Conservation (phyloP, 345 rosid genomes). For the Abelmoschus esculentus region DNA sequence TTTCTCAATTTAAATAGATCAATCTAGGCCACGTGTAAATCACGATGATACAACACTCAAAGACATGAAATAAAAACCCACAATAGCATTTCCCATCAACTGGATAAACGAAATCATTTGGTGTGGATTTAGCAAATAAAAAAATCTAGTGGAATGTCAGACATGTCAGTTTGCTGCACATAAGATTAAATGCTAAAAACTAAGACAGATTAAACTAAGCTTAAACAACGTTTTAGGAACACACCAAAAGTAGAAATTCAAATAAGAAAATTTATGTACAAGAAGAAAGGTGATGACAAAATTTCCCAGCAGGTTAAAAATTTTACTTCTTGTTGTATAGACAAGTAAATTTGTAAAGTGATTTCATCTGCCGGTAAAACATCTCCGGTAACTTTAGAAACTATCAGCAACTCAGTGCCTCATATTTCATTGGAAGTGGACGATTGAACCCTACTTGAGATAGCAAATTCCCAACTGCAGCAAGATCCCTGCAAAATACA, state of each 20-base stretch:
- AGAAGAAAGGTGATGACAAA: conserved; percentile 4
- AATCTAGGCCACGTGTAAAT: too few relatives aligned
- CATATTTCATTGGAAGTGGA: conserved; percentile 71
- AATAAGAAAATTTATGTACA: background rate
- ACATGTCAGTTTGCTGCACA: background rate
- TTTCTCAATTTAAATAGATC: too few relatives aligned
- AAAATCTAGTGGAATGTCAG: background rate
- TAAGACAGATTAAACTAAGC: too few relatives aligned
- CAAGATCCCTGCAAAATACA: conserved; percentile 87
- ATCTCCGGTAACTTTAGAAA: conserved; percentile 14
- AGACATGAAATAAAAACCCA: too few relatives aligned
- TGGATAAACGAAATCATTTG: background rate
- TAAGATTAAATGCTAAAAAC: too few relatives aligned
- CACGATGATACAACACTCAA: too few relatives aligned
- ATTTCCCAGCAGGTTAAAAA: conserved; percentile 10
- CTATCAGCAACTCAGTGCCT: conserved; percentile 75
- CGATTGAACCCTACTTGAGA: conserved; percentile 71
- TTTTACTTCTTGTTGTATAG: conserved; percentile 11
- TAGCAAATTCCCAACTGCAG: conserved; percentile 66
- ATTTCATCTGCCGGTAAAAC: conserved; percentile 31
- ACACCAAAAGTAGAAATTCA: background rate
- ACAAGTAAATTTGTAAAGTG: background rate
- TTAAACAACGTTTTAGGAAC: too few relatives aligned
- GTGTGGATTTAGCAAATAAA: background rate
- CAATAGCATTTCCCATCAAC: too few relatives aligned